phyloP scores from a whole-genome alignment of 805 yeast species.

The Lachancea fermentati region DNA sequence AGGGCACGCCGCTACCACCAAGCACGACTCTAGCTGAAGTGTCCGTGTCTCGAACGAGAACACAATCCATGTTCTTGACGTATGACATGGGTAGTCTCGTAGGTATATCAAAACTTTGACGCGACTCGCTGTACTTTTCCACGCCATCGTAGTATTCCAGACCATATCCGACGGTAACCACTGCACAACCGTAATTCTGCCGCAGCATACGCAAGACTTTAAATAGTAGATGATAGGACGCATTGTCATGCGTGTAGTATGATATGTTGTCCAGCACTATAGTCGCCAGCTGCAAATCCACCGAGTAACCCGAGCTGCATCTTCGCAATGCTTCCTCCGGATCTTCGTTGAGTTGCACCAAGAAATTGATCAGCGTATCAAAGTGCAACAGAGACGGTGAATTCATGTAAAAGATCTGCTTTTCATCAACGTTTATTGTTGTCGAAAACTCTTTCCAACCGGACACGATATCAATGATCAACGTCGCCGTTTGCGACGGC shows the following conservation, averaged over 20 bases:
- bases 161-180: slow-evolving; percentile 24
- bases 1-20: not conserved
- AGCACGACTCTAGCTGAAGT: slow-evolving; percentile 11
- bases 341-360: slow-evolving; percentile 18
- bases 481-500: slow-evolving; percentile 7
- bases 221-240: slow-evolving; percentile 14
- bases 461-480: slow-evolving; percentile 24
- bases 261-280: slow-evolving; percentile 32
- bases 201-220: slow-evolving; percentile 18
- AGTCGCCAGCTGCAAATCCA: slow-evolving; percentile 20
- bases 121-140: slow-evolving; percentile 12
- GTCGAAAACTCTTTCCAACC: slow-evolving; percentile 12
- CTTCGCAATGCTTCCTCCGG: slow-evolving; percentile 23
- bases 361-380: slow-evolving; percentile 19
- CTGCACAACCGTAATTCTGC: slow-evolving; percentile 26
- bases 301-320: slow-evolving; percentile 10
- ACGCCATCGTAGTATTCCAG: slow-evolving; percentile 28
- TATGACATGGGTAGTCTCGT: slow-evolving; percentile 22
- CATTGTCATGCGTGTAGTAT: slow-evolving; percentile 17
- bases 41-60: slow-evolving; percentile 22
- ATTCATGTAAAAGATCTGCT: slow-evolving; percentile 14
- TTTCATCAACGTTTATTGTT: slow-evolving; percentile 3
- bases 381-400: slow-evolving; percentile 18
- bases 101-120: slow-evolving; percentile 10
- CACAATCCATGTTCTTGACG: slow-evolving; percentile 23